phyloP scores from a whole-genome alignment of 202 grass and related monocot species.

The Setaria viridis region DNA sequence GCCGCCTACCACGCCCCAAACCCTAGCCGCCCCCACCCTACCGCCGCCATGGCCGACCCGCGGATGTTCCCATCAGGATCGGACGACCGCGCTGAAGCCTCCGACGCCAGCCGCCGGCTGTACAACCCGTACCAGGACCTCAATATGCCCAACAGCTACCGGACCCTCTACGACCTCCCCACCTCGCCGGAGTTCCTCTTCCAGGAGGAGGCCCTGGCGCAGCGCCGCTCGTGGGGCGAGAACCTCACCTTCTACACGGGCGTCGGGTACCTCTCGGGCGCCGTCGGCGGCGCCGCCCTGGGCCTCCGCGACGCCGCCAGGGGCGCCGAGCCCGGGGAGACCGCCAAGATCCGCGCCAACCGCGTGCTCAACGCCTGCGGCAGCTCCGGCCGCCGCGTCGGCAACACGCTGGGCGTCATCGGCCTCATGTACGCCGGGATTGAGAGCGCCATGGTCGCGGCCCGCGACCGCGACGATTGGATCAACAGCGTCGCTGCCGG shows the following conservation, averaged over 20 bases:
- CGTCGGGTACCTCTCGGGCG: slow-evolving; percentile 71
- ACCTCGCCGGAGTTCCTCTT: slow-evolving; percentile 92
- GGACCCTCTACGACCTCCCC: slow-evolving; percentile 79
- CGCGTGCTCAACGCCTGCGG: slow-evolving; percentile 90
- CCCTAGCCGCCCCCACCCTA: slow-evolving; percentile 41
- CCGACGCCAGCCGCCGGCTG: slow-evolving; percentile 46
- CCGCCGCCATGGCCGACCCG: slow-evolving; percentile 71
- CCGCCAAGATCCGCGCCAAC: slow-evolving; percentile 80
- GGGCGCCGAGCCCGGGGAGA: slow-evolving; percentile 69
- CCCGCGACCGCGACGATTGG: slow-evolving; percentile 86
- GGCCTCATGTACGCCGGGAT: slow-evolving; percentile 90
- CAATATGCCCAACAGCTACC: slow-evolving; percentile 58
- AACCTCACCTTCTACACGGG: slow-evolving; percentile 96
- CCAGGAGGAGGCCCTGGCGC: slow-evolving; percentile 70
- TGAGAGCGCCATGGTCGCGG: slow-evolving; percentile 83
- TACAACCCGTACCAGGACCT: slow-evolving; percentile 88
- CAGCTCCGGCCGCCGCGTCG: slow-evolving; percentile 71
- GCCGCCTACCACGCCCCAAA: slow-evolving; percentile 46
- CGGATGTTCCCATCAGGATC: slow-evolving; percentile 53
- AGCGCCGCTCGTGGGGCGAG: slow-evolving; percentile 95
- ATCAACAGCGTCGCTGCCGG: slow-evolving; percentile 91
- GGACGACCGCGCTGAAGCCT: slow-evolving; percentile 37
- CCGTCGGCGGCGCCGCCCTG: slow-evolving; percentile 64
- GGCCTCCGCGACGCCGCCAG: slow-evolving; percentile 71
- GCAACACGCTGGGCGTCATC: slow-evolving; percentile 78